Conservation (phyloP, 2,329 filamentous ascomycete genomes). For the Polytolypa hystricis region DNA sequence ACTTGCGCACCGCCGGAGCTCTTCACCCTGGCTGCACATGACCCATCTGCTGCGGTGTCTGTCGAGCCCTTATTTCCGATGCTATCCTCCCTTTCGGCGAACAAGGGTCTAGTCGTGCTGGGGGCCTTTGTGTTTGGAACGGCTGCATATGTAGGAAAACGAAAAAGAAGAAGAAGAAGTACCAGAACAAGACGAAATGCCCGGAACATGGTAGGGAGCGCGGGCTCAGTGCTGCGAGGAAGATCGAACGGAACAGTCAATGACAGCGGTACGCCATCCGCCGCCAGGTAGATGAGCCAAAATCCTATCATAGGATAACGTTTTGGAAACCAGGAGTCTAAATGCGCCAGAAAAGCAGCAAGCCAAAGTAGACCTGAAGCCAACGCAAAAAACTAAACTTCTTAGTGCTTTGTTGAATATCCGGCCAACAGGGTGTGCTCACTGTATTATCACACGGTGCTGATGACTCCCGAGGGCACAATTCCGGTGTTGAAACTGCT, state of each 20-base stretch:
- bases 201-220: constrained; percentile 4
- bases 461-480: neutral
- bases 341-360: constrained; percentile 45
- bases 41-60: no score
- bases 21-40: neutral
- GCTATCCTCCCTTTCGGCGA: no score
- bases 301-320: constrained; percentile 55
- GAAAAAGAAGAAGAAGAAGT: constrained; percentile 9
- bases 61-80: no score
- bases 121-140: no score
- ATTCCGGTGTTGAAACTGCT: constrained; percentile 4
- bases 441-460: constrained; percentile 1
- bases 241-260: constrained; percentile 23
- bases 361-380: constrained; percentile 53
- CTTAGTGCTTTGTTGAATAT: neutral
- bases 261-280: constrained; percentile 41
- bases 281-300: constrained; percentile 46
- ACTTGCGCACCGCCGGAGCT: no score
- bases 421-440: neutral
- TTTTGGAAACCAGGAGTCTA: constrained; percentile 39
- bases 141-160: no score
- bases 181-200: constrained; percentile 9
- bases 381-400: constrained; percentile 41
- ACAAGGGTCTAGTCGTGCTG: no score
- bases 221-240: constrained; percentile 14